phyloP scores from a whole-genome alignment of 768 basidiomycete genomes.

The Fomitopsis pulvina region DNA sequence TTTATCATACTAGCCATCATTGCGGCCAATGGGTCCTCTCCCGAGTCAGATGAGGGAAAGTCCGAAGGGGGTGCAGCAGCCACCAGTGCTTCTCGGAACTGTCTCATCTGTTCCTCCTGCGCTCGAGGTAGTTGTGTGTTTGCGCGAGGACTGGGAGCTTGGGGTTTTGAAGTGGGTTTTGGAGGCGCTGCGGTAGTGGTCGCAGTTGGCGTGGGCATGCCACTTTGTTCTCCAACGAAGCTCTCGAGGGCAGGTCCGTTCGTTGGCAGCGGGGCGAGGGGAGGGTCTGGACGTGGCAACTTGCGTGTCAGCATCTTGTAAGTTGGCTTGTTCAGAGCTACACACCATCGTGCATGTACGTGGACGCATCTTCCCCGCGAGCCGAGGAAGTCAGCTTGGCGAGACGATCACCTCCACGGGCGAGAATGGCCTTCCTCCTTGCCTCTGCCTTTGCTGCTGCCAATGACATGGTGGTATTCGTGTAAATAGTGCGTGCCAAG shows the following conservation, averaged over 20 bases:
- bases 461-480: conserved; percentile 19
- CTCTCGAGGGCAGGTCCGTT: conserved; percentile 23
- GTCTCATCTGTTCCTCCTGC: conserved; percentile 63
- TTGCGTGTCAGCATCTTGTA: not conserved
- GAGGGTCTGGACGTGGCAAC: conserved; percentile 28
- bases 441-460: conserved; percentile 73
- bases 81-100: conserved; percentile 56
- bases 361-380: conserved; percentile 60
- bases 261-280: conserved; percentile 27
- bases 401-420: conserved; percentile 65
- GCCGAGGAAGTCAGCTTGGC: conserved; percentile 74
- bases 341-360: conserved; percentile 47
- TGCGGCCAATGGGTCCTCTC: conserved; percentile 26
- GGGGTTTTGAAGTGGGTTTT: conserved; percentile 19
- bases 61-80: conserved; percentile 1
- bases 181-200: conserved; percentile 19
- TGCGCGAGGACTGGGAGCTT: conserved; percentile 13
- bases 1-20: conserved; percentile 26
- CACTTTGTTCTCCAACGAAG: conserved; percentile 33
- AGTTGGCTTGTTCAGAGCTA: not conserved
- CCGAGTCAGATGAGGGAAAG: not conserved
- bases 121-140: conserved; percentile 45
- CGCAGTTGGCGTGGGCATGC: conserved; percentile 22
- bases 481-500: conserved; percentile 6
- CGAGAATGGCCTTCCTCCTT: conserved; percentile 68